These are phyloP conservation scores for Hebeloma cylindrosporum DNA, from an alignment of 768 basidiomycete species.

Conservation along the genomic window DNA sequence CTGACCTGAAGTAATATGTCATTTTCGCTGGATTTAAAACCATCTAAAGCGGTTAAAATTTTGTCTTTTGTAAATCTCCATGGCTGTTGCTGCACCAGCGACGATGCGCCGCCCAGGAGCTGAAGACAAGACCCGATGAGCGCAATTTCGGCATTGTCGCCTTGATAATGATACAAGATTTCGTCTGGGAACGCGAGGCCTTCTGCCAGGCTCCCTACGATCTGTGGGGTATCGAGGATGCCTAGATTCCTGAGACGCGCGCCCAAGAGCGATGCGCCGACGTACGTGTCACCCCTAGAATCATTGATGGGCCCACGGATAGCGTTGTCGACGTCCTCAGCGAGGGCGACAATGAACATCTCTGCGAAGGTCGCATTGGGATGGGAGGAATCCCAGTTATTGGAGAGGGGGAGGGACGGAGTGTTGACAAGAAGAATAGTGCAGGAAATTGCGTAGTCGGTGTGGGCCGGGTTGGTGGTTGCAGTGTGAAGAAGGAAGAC, in stretches of 20 bases:
- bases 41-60: conserved; percentile 1
- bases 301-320: conserved; percentile 3
- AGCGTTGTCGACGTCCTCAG: neutral
- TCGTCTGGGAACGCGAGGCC: conserved; percentile 4
- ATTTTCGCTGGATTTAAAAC: neutral
- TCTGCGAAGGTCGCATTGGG: neutral
- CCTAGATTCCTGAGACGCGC: neutral
- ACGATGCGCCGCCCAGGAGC: conserved; percentile 1
- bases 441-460: neutral
- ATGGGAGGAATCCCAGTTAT: neutral
- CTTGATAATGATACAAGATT: conserved; percentile 1
- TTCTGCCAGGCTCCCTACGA: conserved; percentile 1
- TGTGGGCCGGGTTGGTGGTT: neutral
- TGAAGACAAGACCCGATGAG: conserved; percentile 2
- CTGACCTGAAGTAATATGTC: neutral
- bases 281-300: conserved; percentile 13
- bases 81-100: neutral
- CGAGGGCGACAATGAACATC: neutral
- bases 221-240: conserved; percentile 1
- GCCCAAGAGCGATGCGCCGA: conserved; percentile 2
- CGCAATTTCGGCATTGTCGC: conserved; percentile 3
- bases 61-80: conserved; percentile 1
- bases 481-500: neutral
- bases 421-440: neutral
- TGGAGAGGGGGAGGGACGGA: neutral